Evolutionary conservation across 257 asterid genomes (phyloP), one percentile per base, ranked within the genome.

Genomic region (Cinchona pubescens): DNA sequence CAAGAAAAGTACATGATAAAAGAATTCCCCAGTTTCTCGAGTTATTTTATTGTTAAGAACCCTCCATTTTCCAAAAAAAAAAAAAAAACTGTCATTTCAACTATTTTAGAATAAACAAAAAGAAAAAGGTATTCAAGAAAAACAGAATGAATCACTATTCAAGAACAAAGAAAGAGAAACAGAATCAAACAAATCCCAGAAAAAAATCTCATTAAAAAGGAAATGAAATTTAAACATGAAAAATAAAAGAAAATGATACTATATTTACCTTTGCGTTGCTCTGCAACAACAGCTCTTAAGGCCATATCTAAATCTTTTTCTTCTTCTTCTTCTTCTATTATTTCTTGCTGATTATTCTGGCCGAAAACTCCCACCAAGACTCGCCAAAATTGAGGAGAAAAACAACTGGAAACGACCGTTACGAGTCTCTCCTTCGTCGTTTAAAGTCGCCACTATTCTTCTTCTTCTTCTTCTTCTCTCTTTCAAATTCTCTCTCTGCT

Each of bases 331-430:
- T 72, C 75, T 62, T 69, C 82, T 21, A 77, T 80, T 71, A 76
- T 83, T 43, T 72, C 79, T 46, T 65, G 59, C 30, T 72, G 30
- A 58, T 71, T 62, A 25, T 42, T 75, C 32, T 65, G 67, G 35
- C 93, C 87, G 43, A 91, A 89, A 69, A 88, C 97, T 29, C 90
- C 90, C 95, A 68, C 88, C 96, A 69, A 91, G 70, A 82, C 91
- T 91, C 2, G 90, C 66, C 84, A 88, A 87, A 63, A 91, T 77
- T 55, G 94, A 86, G 15, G 94, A 87, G 13, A 91, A 72, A 75
- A 92, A 83, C 83, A 83, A 83, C 56, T 81, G 91, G 87, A 92
- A 92, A 86, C 94, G 91, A 81, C 96, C 88, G 77, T 85, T 85
- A 61, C 79, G 87, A 83, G 87, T 79, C 91, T 82, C 92, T 79